Base-by-base conservation (phyloP, 768 basidiomycete genomes). In the Termitomyces sp. region DNA sequence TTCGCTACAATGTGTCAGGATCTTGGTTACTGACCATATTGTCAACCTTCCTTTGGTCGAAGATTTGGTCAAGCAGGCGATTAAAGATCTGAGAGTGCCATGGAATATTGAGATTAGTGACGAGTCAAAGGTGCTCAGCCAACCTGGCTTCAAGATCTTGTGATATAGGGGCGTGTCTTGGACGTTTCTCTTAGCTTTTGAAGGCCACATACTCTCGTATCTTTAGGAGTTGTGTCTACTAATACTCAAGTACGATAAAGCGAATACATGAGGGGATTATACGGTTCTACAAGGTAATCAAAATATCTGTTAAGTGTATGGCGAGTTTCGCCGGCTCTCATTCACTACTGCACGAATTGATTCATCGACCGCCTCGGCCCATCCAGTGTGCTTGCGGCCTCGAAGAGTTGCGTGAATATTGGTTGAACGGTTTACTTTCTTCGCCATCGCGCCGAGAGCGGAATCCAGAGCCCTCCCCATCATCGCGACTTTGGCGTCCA, bases 231-330 rank as follows among this genome's bases (percentile, higher is more conserved):
- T 35, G 57, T 44, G 53, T 55, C 53, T 40, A 54, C 20, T 51
- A 48, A 53, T 42, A 49, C 40, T 53, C 46, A 54, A 58, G 36
- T 51, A 35, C 12, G 35, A 28, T 42, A 33, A 40, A 47, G 26
- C 33, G 52, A 30, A 56, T 38, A 53, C 52, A 53, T 36, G 44
- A 50, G 45, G 35, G 48, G 10, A 33, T 60, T 22, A 57, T 60
- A 60, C 14, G 35, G 26, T 59, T 60, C 59, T 60, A 57, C 40
- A 52, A 32, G 30, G 38, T 53, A 7, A 28, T 52, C 26, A 40
- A n/a, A 20, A 30, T 28, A 47, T 49, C n/a, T 49, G 13, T 30
- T 20, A 18, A 36, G 3, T 28, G 12, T 28, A 10, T 13, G 22
- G 22, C 30, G 30, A 14, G 22, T 7, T 33, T 36, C 35, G 20